phyloP scores from a whole-genome alignment of 495 filamentous ascomycete species.

The Neohortaea acidophila region DNA sequence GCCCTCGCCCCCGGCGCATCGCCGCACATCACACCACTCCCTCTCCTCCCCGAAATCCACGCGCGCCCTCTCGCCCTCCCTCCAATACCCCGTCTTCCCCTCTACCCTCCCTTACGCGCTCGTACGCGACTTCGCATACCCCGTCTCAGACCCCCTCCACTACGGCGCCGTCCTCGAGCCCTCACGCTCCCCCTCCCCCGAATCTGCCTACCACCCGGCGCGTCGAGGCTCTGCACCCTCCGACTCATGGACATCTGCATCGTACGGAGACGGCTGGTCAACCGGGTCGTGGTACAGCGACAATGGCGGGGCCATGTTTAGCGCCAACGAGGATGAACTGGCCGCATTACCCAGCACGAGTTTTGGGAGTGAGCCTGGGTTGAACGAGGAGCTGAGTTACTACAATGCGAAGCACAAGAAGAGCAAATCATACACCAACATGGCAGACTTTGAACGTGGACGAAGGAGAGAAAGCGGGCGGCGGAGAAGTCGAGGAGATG shows the following conservation, averaged over 20 bases:
- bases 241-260: background rate
- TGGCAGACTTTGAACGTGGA: constrained; percentile 16
- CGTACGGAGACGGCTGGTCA: constrained; percentile 7
- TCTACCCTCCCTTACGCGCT: constrained; percentile 77
- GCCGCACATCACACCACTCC: constrained; percentile 45
- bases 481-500: constrained; percentile 7
- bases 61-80: constrained; percentile 47
- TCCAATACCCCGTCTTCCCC: constrained; percentile 60
- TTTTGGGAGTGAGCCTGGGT: constrained; percentile 49
- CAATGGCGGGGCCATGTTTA: constrained; percentile 13
- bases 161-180: constrained; percentile 78
- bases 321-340: constrained; percentile 8
- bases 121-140: constrained; percentile 94
- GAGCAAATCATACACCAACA: constrained; percentile 12
- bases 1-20: constrained; percentile 18
- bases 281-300: constrained; percentile 18
- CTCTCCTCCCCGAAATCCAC: constrained; percentile 48
- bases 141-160: constrained; percentile 65
- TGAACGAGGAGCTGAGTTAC: background rate
- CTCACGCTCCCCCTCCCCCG: constrained; percentile 70
- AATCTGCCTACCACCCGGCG: constrained; percentile 46
- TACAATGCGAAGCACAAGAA: constrained; percentile 9
- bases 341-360: constrained; percentile 69
- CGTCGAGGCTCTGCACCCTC: constrained; percentile 15
- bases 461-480: constrained; percentile 10